These are phyloP conservation scores for Eucalyptus tenuipes DNA, from an alignment of 345 rosid species.

Conservation along the genomic window DNA sequence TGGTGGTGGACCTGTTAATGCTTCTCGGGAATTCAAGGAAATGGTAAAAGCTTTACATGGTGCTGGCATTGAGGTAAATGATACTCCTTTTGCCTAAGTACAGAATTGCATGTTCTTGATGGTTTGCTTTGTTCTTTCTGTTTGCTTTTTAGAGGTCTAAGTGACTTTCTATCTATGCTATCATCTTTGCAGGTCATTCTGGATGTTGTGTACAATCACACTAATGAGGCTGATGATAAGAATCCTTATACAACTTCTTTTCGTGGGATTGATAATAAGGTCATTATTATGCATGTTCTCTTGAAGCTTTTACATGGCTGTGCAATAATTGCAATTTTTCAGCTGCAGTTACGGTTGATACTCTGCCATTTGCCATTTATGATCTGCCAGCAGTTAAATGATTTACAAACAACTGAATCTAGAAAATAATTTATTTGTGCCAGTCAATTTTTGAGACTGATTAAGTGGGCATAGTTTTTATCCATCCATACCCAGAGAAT, in stretches of 20 bases:
- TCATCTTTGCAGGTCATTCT: constrained; percentile 55
- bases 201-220: constrained; percentile 95
- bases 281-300: neutral
- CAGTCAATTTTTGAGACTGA: neutral
- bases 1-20: constrained; percentile 74
- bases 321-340: neutral
- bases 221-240: constrained; percentile 85
- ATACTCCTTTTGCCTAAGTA: neutral
- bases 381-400: neutral
- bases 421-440: neutral
- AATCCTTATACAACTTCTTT: constrained; percentile 84
- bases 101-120: neutral
- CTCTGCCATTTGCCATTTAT: neutral
- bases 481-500: neutral
- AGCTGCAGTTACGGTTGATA: neutral
- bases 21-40: constrained; percentile 77
- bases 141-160: neutral
- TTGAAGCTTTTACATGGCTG: neutral
- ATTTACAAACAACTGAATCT: neutral
- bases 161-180: neutral
- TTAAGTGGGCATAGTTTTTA: neutral
- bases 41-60: constrained; percentile 92
- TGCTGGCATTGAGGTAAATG: constrained; percentile 83
- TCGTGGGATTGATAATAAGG: constrained; percentile 97
- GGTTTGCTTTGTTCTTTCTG: neutral